Evolutionary conservation across 441 rosid species (phyloP).

Genomic region (Populus hybrid): DNA sequence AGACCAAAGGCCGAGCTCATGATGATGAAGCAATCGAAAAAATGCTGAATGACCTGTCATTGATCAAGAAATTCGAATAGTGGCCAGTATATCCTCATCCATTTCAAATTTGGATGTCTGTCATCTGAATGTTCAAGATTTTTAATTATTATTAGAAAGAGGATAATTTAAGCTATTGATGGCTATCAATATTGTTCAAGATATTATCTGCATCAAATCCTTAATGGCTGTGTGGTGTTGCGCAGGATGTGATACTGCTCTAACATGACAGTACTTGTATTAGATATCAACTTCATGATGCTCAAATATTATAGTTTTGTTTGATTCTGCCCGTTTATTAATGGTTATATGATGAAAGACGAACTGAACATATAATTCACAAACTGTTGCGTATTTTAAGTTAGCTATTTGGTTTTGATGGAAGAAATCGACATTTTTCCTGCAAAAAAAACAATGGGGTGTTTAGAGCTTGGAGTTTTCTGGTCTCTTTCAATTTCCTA

Average conservation of each 20-base stretch:
- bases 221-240: background rate
- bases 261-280: background rate
- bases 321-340: background rate
- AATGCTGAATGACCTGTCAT: constrained; percentile 80
- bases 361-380: background rate
- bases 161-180: background rate
- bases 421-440: background rate
- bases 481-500: too few species aligned
- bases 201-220: background rate
- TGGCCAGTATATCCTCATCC: background rate
- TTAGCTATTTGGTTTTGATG: background rate
- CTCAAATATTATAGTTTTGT: background rate
- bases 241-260: background rate
- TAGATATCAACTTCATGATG: too few species aligned
- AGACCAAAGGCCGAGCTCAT: constrained; percentile 81
- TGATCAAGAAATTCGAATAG: constrained; percentile 88
- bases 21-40: constrained; percentile 84
- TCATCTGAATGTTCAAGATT: background rate
- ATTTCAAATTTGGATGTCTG: background rate
- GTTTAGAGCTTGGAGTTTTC: too few species aligned
- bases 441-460: too few species aligned
- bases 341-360: background rate
- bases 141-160: background rate
- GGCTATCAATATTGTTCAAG: background rate
- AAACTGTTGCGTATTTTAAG: background rate